A percentile compares a stretch with the other conserved stretches of the same genome.
phyloP scores from a whole-genome alignment of 176 grass and related monocot genomes.

The Zoysia japonica region DNA sequence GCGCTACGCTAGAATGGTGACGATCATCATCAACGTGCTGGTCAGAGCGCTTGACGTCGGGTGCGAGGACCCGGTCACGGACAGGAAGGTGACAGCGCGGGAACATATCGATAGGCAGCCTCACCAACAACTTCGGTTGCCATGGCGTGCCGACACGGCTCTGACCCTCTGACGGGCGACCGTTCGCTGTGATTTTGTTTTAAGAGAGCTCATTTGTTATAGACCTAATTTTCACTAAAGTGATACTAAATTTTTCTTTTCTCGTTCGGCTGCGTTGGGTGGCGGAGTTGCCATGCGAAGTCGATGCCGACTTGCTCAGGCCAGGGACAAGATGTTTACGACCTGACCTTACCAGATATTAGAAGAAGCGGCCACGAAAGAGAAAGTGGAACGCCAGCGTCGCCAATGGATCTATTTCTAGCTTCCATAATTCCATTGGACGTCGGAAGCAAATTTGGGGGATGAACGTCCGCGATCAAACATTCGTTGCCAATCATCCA shows the following conservation, averaged over 20 bases:
- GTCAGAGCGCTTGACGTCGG: neutral
- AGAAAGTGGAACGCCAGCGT: neutral
- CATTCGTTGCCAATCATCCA: neutral
- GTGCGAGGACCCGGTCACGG: neutral
- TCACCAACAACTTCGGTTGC: constrained; percentile 13
- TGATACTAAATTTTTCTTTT: too few relatives aligned
- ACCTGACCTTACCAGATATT: neutral
- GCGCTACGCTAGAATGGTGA: neutral
- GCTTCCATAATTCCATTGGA: neutral
- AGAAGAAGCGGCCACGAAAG: neutral
- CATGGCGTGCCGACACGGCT: neutral
- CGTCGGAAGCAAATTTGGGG: neutral
- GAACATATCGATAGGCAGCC: neutral
- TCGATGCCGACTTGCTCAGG: neutral
- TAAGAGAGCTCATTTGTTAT: too few relatives aligned
- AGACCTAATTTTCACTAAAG: too few relatives aligned
- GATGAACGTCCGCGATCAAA: neutral
- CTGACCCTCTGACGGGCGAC: too few relatives aligned
- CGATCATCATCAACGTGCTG: constrained; percentile 8
- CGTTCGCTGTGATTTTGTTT: too few relatives aligned
- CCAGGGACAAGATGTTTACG: too few relatives aligned
- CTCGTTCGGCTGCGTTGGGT: too few relatives aligned
- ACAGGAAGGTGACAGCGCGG: neutral
- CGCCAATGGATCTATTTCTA: neutral
- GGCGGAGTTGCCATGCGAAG: neutral